Percentiles rank a stretch among this genome's conserved stretches.
Evolutionary conservation across 495 filamentous ascomycete genomes (phyloP).

Genomic region (Pseudevernia furfuracea): DNA sequence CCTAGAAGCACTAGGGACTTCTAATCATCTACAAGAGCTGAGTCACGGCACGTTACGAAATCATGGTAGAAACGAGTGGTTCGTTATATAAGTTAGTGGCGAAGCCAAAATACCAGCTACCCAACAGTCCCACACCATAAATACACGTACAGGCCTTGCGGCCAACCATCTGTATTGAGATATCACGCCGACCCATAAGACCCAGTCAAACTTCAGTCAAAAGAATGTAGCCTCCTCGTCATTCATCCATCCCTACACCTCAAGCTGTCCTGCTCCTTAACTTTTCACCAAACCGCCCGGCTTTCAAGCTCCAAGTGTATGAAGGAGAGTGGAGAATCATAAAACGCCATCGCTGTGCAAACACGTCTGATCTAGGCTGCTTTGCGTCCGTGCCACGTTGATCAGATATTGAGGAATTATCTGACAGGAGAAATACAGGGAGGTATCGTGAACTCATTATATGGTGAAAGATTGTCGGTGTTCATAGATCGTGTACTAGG

Average conservation of each 20-base stretch:
- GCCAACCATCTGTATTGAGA: background rate
- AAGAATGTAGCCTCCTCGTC: background rate
- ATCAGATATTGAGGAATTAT: slow-evolving; percentile 6
- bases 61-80: too few relatives aligned
- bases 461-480: background rate
- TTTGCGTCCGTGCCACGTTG: background rate
- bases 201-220: background rate
- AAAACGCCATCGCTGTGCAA: slow-evolving; percentile 3
- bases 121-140: background rate
- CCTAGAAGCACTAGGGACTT: background rate
- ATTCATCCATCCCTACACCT: background rate
- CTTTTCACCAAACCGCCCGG: background rate
- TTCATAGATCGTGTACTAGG: background rate
- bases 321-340: background rate
- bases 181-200: background rate
- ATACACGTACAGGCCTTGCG: slow-evolving; percentile 1
- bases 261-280: background rate
- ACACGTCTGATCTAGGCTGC: background rate
- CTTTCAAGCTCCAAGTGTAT: background rate
- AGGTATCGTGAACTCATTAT: background rate
- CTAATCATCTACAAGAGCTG: too few relatives aligned
- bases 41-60: too few relatives aligned
- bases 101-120: background rate
- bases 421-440: slow-evolving; percentile 5
- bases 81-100: too few relatives aligned